Evolutionary conservation across 108 stramenopile genomes (phyloP).

Genomic region (Skeletonema menzelii): DNA sequence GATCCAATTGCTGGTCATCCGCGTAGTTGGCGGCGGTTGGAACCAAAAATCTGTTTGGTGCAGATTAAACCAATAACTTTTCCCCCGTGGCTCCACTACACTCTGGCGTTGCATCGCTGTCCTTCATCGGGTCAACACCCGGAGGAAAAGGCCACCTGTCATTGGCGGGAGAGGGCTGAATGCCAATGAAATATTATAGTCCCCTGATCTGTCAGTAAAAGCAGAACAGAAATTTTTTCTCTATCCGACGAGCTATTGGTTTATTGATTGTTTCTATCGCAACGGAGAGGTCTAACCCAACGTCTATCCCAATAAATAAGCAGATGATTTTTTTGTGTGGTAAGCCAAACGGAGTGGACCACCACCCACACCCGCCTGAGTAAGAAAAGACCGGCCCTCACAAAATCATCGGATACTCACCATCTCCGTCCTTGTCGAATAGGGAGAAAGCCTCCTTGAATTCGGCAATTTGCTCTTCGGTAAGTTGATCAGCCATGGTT

Average conservation of each 20-base stretch:
- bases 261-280: not conserved
- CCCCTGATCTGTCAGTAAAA: not conserved
- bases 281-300: not conserved
- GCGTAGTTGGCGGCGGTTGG: not conserved
- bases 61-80: not conserved
- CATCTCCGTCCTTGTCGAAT: slow-evolving; percentile 99
- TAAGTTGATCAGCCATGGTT: slow-evolving; percentile 95
- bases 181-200: not conserved
- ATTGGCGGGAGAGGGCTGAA: not conserved
- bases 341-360: not conserved
- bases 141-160: not conserved
- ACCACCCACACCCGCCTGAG: not conserved
- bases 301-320: not conserved
- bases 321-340: not conserved
- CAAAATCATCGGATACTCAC: slow-evolving; percentile 56
- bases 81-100: not conserved
- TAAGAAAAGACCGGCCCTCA: not conserved
- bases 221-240: not conserved
- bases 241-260: not conserved
- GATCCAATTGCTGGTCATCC: not conserved
- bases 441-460: slow-evolving; percentile 99
- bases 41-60: not conserved
- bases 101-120: not conserved
- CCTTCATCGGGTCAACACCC: not conserved
- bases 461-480: slow-evolving; percentile 98